Conservation (phyloP, 2,329 filamentous ascomycete species). For the Ophiostoma montium region DNA sequence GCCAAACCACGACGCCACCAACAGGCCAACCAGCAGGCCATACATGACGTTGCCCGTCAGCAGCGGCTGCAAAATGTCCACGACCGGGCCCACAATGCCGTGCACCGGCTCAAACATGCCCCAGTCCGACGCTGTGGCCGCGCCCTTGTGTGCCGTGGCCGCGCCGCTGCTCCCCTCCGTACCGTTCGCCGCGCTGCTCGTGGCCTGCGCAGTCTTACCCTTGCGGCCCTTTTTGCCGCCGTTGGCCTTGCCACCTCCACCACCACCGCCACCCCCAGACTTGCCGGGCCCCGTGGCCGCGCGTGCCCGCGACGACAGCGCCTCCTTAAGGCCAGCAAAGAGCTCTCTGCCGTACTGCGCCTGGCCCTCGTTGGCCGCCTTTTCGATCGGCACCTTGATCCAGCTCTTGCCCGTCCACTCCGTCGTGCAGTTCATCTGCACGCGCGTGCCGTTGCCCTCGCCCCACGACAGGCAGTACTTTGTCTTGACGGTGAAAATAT, state of each 20-base stretch:
- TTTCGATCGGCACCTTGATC: slow-evolving; percentile 93
- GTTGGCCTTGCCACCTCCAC: not conserved
- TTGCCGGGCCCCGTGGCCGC: slow-evolving; percentile 27
- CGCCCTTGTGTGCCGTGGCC: slow-evolving; percentile 23
- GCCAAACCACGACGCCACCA: slow-evolving; percentile 63
- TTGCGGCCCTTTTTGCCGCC: slow-evolving; percentile 24
- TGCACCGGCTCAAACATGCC: slow-evolving; percentile 70
- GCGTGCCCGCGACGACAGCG: slow-evolving; percentile 52
- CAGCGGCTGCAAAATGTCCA: slow-evolving; percentile 55
- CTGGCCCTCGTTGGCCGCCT: slow-evolving; percentile 86
- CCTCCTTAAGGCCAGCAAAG: slow-evolving; percentile 56
- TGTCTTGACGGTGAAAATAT: slow-evolving; percentile 82
- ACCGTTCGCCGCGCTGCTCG: slow-evolving; percentile 22
- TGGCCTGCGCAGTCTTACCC: slow-evolving; percentile 35
- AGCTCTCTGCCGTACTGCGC: slow-evolving; percentile 69
- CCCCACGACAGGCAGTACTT: slow-evolving; percentile 92
- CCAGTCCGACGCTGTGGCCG: slow-evolving; percentile 43
- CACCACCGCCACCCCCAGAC: slow-evolving; percentile 13
- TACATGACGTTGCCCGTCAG: slow-evolving; percentile 67
- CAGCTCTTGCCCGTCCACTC: slow-evolving; percentile 98
- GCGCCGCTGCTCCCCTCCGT: not conserved
- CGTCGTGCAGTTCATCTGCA: slow-evolving; percentile 78
- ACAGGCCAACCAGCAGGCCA: slow-evolving; percentile 54
- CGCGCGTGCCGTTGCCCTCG: slow-evolving; percentile 67
- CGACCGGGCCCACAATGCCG: slow-evolving; percentile 51